phyloP scores from a whole-genome alignment of 2,329 filamentous ascomycete species.

The Diaporthe sp. region DNA sequence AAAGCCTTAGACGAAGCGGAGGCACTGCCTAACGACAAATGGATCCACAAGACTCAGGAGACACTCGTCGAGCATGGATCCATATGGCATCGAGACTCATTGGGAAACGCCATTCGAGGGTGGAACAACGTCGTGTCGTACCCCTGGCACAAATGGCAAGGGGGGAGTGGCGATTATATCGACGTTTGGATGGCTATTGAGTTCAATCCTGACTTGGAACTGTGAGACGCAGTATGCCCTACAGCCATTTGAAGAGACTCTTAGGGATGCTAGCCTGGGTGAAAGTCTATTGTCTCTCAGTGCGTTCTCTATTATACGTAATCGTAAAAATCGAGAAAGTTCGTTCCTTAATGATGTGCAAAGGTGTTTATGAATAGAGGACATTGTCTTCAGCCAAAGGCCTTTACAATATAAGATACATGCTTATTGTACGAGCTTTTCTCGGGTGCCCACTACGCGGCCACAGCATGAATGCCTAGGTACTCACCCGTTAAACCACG shows the following conservation, averaged over 20 bases:
- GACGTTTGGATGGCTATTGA: not conserved
- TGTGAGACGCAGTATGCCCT: not conserved
- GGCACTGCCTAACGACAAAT: not conserved
- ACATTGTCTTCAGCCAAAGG: too few relatives aligned
- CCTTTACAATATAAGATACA: too few relatives aligned
- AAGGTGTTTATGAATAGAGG: too few relatives aligned
- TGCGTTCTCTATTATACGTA: too few relatives aligned
- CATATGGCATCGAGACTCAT: not conserved
- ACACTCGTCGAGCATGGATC: not conserved
- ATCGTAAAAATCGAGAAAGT: too few relatives aligned
- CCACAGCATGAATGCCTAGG: too few relatives aligned
- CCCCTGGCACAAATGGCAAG: not conserved
- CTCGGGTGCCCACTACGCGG: too few relatives aligned
- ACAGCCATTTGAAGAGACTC: not conserved
- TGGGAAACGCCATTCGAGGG: not conserved
- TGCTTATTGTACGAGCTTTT: too few relatives aligned
- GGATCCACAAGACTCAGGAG: not conserved
- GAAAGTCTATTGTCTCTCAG: not conserved
- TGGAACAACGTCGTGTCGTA: not conserved
- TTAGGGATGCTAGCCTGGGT: not conserved
- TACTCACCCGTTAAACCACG: too few relatives aligned
- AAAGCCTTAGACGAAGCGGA: not conserved
- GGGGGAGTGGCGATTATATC: not conserved
- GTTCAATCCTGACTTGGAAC: not conserved
- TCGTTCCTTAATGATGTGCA: too few relatives aligned